Conservation (phyloP, 805 yeast genomes). For the Lipomyces japonicus region DNA sequence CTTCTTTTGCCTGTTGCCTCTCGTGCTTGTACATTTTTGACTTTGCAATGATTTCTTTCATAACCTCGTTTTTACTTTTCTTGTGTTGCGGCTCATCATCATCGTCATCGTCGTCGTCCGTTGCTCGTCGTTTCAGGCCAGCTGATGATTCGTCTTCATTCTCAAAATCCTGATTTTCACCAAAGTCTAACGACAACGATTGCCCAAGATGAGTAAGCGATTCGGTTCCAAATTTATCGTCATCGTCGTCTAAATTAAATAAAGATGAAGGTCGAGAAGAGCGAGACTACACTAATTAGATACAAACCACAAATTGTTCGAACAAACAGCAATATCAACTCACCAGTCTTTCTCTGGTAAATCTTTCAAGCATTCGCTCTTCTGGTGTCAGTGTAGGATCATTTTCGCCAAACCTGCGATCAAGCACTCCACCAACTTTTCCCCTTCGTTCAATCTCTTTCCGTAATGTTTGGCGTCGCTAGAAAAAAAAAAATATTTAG, state of each 20-base stretch:
- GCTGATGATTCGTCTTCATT: conserved; percentile 40
- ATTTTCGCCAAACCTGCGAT: conserved; percentile 84
- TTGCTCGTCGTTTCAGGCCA: conserved; percentile 4
- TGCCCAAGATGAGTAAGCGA: conserved; percentile 78
- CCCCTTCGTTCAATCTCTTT: conserved; percentile 60
- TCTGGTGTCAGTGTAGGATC: conserved; percentile 69
- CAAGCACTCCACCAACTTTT: conserved; percentile 73
- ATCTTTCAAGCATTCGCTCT: conserved; percentile 92
- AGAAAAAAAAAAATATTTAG: conserved; percentile 7
- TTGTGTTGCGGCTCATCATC: conserved; percentile 41
- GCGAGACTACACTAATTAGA: conserved; percentile 4
- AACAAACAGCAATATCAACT: conserved; percentile 37
- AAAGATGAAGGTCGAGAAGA: conserved; percentile 43
- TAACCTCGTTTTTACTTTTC: conserved; percentile 43
- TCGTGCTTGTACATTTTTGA: conserved; percentile 43
- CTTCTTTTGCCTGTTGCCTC: conserved; percentile 41
- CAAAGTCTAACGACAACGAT: conserved; percentile 52
- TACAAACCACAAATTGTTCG: not conserved
- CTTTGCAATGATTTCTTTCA: conserved; percentile 45
- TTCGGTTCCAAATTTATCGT: conserved; percentile 45
- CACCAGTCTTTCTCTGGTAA: conserved; percentile 78
- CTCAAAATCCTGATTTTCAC: conserved; percentile 47
- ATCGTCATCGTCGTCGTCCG: conserved; percentile 26
- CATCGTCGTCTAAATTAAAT: conserved; percentile 73
- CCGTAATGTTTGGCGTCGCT: conserved; percentile 59